A percentile compares a stretch with the other conserved stretches of the same genome.
These are phyloP conservation scores for Brasilioporus rufonigricans DNA, from an alignment of 768 basidiomycete genomes.

Conservation along the genomic window DNA sequence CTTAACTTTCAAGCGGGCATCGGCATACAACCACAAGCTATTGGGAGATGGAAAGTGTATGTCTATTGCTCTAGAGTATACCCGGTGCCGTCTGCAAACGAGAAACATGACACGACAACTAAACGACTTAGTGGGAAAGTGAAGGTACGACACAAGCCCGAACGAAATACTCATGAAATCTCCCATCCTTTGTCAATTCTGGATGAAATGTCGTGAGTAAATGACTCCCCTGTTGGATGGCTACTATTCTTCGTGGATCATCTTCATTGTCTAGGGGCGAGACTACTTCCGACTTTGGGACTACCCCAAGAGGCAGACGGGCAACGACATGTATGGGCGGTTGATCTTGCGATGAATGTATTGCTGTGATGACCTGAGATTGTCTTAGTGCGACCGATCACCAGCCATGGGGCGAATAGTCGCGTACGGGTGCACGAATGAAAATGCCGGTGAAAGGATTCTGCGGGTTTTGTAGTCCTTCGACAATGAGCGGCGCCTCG, in stretches of 20 bases:
- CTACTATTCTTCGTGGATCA: slow-evolving; percentile 73
- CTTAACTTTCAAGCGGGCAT: no score
- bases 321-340: slow-evolving; percentile 70
- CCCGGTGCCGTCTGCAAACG: no score
- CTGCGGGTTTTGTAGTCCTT: slow-evolving; percentile 56
- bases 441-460: slow-evolving; percentile 80
- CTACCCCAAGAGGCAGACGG: slow-evolving; percentile 55
- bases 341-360: slow-evolving; percentile 46
- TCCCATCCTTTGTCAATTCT: slow-evolving; percentile 80
- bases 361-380: slow-evolving; percentile 59
- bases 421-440: slow-evolving; percentile 85
- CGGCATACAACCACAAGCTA: no score
- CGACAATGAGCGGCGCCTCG: slow-evolving; percentile 69
- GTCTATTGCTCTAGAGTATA: background rate
- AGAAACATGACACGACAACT: no score
- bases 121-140: slow-evolving; percentile 7
- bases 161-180: slow-evolving; percentile 93
- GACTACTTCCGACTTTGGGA: slow-evolving; percentile 36
- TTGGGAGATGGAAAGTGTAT: no score
- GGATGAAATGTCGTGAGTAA: slow-evolving; percentile 93
- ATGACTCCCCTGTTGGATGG: slow-evolving; percentile 79
- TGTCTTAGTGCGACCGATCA: background rate
- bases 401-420: background rate
- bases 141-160: slow-evolving; percentile 59
- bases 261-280: slow-evolving; percentile 41